Conservation (phyloP, 257 asterid species). For the Linderniella brevidens region DNA sequence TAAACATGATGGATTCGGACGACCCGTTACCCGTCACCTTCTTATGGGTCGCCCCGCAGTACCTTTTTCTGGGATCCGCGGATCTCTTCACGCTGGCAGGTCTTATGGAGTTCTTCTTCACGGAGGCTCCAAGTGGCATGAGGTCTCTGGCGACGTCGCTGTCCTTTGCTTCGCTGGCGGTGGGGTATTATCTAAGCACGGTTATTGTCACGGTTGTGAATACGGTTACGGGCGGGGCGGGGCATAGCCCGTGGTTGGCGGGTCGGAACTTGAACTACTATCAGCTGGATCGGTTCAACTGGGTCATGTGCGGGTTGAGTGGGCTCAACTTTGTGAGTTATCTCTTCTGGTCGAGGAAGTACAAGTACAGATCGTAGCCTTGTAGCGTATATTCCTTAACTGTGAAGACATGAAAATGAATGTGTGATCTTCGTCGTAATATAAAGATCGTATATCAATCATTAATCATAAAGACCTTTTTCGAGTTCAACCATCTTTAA, state of each 20-base stretch:
- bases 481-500: no score
- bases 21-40: constrained; percentile 53
- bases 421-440: no score
- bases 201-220: constrained; percentile 60
- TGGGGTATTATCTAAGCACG: constrained; percentile 75
- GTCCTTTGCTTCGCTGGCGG: constrained; percentile 71
- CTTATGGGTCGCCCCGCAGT: constrained; percentile 79
- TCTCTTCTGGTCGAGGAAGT: constrained; percentile 62
- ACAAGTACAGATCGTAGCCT: constrained; percentile 34
- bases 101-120: constrained; percentile 77
- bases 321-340: constrained; percentile 65
- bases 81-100: constrained; percentile 91
- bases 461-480: no score
- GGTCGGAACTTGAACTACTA: constrained; percentile 52
- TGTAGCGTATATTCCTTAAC: no score
- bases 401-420: no score
- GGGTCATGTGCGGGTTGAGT: constrained; percentile 77
- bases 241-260: constrained; percentile 41
- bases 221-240: constrained; percentile 27
- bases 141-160: constrained; percentile 79
- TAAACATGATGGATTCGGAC: constrained; percentile 14
- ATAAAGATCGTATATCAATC: no score
- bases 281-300: constrained; percentile 60
- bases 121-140: constrained; percentile 73
- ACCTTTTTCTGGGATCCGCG: constrained; percentile 76